Conservation (phyloP, 2,329 filamentous ascomycete genomes). For the Lachnellula hyalina region DNA sequence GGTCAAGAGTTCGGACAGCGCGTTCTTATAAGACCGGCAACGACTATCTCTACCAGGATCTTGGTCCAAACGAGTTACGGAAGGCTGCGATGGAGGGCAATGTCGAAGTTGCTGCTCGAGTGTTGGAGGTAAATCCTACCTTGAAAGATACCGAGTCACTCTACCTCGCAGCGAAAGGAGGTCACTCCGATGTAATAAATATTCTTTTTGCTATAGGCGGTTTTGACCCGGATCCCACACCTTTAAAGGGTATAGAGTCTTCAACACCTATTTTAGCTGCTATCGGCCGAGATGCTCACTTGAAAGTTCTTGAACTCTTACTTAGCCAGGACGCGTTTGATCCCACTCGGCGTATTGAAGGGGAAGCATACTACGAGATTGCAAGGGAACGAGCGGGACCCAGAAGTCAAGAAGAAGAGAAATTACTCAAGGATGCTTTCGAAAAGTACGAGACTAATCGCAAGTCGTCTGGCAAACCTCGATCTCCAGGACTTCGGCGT, state of each 20-base stretch:
- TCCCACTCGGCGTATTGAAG: slow-evolving; percentile 68
- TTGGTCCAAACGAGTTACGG: slow-evolving; percentile 54
- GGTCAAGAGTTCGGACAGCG: slow-evolving; percentile 45
- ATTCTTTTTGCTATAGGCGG: slow-evolving; percentile 44
- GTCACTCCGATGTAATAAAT: slow-evolving; percentile 58
- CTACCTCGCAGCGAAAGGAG: slow-evolving; percentile 85
- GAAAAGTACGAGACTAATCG: slow-evolving; percentile 55
- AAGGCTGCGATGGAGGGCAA: slow-evolving; percentile 57
- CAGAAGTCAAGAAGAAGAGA: slow-evolving; percentile 83
- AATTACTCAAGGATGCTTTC: slow-evolving; percentile 71
- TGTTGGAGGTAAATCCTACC: slow-evolving; percentile 50
- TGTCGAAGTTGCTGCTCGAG: slow-evolving; percentile 54
- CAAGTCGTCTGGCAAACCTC: slow-evolving; percentile 42
- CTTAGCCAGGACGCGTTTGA: slow-evolving; percentile 75
- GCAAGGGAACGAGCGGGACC: slow-evolving; percentile 77
- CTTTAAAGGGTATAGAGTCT: slow-evolving; percentile 59
- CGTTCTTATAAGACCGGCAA: slow-evolving; percentile 60
- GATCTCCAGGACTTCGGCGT: slow-evolving; percentile 43
- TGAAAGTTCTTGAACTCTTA: slow-evolving; percentile 77
- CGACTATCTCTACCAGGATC: slow-evolving; percentile 56
- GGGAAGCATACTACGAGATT: slow-evolving; percentile 81
- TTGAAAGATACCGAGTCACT: slow-evolving; percentile 77
- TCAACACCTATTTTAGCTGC: slow-evolving; percentile 92
- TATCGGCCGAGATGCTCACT: slow-evolving; percentile 84
- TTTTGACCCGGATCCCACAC: slow-evolving; percentile 63